Conservation (phyloP, 2,329 filamentous ascomycete genomes). For the Stachybotrys elegans region DNA sequence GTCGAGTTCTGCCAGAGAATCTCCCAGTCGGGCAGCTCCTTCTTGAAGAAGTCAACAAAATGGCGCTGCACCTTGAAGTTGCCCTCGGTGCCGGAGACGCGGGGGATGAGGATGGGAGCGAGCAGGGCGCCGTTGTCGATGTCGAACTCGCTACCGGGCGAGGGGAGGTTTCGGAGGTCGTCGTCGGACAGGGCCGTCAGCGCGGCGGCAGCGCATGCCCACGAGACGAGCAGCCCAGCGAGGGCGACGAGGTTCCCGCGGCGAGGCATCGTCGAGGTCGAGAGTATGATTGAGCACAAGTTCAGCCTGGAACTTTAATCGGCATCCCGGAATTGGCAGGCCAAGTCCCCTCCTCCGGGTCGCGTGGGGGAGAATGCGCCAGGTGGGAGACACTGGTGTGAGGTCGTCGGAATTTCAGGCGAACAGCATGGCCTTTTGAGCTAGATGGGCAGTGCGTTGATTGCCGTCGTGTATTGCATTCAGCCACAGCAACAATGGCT, state of each 20-base stretch:
- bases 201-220: conserved; percentile 21
- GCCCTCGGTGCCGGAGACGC: conserved; percentile 82
- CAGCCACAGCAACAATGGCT: no score
- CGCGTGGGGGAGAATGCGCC: no score
- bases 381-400: no score
- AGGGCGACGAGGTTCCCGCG: conserved; percentile 13
- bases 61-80: conserved; percentile 70
- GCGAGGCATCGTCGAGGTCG: conserved; percentile 13
- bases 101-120: conserved; percentile 79
- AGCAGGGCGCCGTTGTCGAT: conserved; percentile 71
- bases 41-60: conserved; percentile 76
- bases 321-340: conserved; percentile 4
- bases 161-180: conserved; percentile 66
- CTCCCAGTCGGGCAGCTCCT: conserved; percentile 71
- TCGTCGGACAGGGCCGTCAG: conserved; percentile 64
- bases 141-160: conserved; percentile 71
- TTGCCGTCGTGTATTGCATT: no score
- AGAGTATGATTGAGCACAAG: no score
- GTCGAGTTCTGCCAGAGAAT: conserved; percentile 89
- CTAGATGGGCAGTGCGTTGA: no score
- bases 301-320: no score
- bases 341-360: no score
- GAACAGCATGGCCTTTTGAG: no score
- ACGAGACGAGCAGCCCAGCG: conserved; percentile 9
- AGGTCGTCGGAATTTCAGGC: no score